Conservation (phyloP, 176 grass and related monocot genomes). For the Raddia distichophylla region DNA sequence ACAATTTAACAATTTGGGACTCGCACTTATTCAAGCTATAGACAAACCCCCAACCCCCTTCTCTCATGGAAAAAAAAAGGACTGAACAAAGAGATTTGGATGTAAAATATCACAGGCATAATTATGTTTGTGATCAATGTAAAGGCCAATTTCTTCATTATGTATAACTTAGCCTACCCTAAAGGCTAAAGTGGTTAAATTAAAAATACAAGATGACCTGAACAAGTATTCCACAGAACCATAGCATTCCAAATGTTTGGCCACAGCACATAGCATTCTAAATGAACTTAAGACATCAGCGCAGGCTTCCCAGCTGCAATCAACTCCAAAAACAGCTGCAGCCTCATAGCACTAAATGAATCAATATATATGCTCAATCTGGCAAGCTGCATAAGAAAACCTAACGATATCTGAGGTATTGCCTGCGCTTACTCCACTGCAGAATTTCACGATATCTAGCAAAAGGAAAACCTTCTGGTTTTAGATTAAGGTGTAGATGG, state of each 20-base stretch:
- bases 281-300: conserved; percentile 33
- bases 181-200: conserved; percentile 36
- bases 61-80: not conserved
- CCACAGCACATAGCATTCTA: not conserved
- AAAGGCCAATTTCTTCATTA: conserved; percentile 36
- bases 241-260: not conserved
- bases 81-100: not conserved
- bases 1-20: too few species aligned
- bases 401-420: conserved; percentile 45
- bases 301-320: conserved; percentile 53
- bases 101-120: not conserved
- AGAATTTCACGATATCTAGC: conserved; percentile 53
- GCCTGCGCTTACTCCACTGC: conserved; percentile 48
- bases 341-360: conserved; percentile 30
- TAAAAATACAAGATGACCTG: conserved; percentile 33
- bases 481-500: conserved; percentile 68
- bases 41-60: too few species aligned
- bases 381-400: conserved; percentile 46
- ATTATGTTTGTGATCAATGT: not conserved
- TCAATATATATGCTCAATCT: conserved; percentile 35
- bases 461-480: conserved; percentile 49
- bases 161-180: conserved; percentile 39
- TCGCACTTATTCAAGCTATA: too few species aligned
- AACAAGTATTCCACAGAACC: conserved; percentile 17
- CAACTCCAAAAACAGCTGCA: conserved; percentile 46